Evolutionary conservation across 2,329 filamentous ascomycete genomes (phyloP).

Genomic region (Geoglossum cookeanum): DNA sequence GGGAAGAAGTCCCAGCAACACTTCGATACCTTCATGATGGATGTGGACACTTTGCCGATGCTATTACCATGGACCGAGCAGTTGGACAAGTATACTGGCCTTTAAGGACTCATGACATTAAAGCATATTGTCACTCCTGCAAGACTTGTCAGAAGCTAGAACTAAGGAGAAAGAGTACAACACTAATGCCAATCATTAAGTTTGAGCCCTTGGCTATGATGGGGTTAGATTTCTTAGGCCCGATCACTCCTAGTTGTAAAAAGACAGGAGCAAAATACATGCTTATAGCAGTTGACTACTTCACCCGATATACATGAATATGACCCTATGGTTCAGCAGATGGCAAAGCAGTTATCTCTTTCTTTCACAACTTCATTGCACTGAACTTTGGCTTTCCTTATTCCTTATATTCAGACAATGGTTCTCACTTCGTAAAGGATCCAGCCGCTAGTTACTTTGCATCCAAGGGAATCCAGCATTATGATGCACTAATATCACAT

Average conservation of each 20-base stretch:
- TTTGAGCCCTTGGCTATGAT: neutral
- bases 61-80: neutral
- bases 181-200: neutral
- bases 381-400: neutral
- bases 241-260: neutral
- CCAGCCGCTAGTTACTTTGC: neutral
- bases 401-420: neutral
- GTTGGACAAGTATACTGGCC: neutral
- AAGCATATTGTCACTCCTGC: neutral
- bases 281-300: neutral
- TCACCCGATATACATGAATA: neutral
- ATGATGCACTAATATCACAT: neutral
- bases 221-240: neutral
- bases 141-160: neutral
- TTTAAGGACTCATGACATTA: neutral
- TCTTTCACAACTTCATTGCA: neutral
- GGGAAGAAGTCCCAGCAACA: neutral
- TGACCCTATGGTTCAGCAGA: neutral
- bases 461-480: neutral
- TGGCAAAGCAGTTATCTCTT: neutral
- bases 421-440: neutral
- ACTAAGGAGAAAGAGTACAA: neutral
- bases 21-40: neutral
- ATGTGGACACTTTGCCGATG: neutral
- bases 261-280: neutral